Evolutionary conservation across 2,329 filamentous ascomycete genomes (phyloP).

Genomic region (Nannizziopsis barbatae): DNA sequence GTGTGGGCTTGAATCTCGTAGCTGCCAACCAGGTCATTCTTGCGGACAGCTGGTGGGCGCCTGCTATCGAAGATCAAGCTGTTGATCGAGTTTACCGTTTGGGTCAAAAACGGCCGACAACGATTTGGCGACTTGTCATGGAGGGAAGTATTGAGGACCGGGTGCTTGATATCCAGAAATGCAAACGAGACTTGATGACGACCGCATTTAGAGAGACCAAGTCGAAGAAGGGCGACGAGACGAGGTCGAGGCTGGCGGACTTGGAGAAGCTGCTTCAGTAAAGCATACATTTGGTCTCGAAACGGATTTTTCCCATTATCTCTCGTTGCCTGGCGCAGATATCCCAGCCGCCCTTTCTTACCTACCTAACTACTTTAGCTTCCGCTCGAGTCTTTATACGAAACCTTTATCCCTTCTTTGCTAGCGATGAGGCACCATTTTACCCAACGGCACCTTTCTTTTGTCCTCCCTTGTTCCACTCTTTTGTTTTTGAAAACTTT

Average conservation of each 20-base stretch:
- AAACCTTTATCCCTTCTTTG: no score
- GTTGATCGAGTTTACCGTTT: slow-evolving; percentile 78
- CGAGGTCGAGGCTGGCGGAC: slow-evolving; percentile 43
- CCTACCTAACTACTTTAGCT: no score
- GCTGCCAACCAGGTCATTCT: slow-evolving; percentile 78
- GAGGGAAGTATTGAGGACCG: slow-evolving; percentile 70
- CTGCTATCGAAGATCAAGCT: slow-evolving; percentile 84
- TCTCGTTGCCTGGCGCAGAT: no score
- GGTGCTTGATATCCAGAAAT: slow-evolving; percentile 64
- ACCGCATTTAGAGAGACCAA: slow-evolving; percentile 65
- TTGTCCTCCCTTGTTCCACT: no score
- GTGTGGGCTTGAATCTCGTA: slow-evolving; percentile 75
- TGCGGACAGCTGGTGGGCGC: slow-evolving; percentile 82
- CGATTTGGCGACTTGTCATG: slow-evolving; percentile 70
- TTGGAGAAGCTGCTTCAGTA: slow-evolving; percentile 29
- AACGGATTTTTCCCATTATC: no score
- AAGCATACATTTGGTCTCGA: no score
- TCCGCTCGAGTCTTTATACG: no score
- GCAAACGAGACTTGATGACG: slow-evolving; percentile 66
- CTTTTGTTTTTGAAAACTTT: no score
- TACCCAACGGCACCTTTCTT: no score
- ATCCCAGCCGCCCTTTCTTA: no score
- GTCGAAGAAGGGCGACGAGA: slow-evolving; percentile 44
- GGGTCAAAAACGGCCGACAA: slow-evolving; percentile 68
- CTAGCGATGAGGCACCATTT: no score